Evolutionary conservation across 768 basidiomycete species (phyloP).

Genomic region (Amanita fuliginea): DNA sequence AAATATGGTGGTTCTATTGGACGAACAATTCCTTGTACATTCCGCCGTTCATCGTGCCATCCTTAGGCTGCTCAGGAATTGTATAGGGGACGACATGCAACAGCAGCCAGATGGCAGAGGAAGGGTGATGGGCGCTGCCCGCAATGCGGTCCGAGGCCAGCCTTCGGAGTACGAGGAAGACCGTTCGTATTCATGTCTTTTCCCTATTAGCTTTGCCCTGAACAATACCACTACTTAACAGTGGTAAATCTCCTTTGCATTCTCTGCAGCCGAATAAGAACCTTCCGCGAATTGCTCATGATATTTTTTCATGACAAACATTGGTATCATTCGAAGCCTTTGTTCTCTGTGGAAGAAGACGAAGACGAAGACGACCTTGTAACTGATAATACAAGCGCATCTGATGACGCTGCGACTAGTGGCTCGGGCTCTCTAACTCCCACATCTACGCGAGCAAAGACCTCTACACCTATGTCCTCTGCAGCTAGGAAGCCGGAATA

Average conservation of each 20-base stretch:
- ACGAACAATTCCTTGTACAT: constrained; percentile 90
- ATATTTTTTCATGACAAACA: constrained; percentile 97
- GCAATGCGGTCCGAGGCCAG: constrained; percentile 49
- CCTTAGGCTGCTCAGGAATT: constrained; percentile 71
- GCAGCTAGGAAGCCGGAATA: constrained; percentile 68
- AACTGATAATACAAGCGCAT: constrained; percentile 26
- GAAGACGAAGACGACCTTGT: constrained; percentile 61
- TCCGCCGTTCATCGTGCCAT: constrained; percentile 86
- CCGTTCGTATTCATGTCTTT: constrained; percentile 34
- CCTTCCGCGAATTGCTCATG: constrained; percentile 82
- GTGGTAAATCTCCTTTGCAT: constrained; percentile 90
- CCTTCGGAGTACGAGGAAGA: constrained; percentile 90
- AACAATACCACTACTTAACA: constrained; percentile 21
- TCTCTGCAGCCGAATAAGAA: constrained; percentile 84
- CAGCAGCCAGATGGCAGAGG: constrained; percentile 75
- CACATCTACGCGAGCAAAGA: constrained; percentile 46
- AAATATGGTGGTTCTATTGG: constrained; percentile 84
- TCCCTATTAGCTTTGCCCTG: not conserved
- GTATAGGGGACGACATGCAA: constrained; percentile 86
- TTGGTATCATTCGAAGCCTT: constrained; percentile 69
- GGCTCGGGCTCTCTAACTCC: constrained; percentile 34
- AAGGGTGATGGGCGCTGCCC: constrained; percentile 77
- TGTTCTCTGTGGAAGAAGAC: constrained; percentile 68
- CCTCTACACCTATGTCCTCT: constrained; percentile 34
- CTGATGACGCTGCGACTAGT: constrained; percentile 10